Evolutionary conservation across 352 stramenopile species (phyloP), one percentile per base, ranked within the genome.

Genomic region (Thalassiosira exigua): DNA sequence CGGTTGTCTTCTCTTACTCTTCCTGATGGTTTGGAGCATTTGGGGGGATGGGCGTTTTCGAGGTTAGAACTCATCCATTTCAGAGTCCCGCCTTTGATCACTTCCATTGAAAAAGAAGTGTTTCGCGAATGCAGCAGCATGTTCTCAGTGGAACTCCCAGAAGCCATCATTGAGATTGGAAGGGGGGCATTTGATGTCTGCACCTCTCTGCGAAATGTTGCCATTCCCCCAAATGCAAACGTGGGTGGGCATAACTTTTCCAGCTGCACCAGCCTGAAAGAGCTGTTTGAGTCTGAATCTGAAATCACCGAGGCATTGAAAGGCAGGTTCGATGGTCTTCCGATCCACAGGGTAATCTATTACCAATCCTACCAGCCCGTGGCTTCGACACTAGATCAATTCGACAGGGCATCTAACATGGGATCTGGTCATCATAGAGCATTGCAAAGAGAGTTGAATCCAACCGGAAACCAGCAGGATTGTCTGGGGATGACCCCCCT

Each of bases 401-500:
- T n/a, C n/a, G n/a, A n/a, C n/a, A n/a, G n/a, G n/a, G n/a, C n/a
- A n/a, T n/a, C n/a, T n/a, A n/a, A n/a, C n/a, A n/a, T n/a, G n/a
- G n/a, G n/a, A n/a, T n/a, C n/a, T n/a, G n/a, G n/a, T n/a, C n/a
- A n/a, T n/a, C n/a, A n/a, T n/a, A n/a, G n/a, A n/a, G n/a, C n/a
- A n/a, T 19, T 7, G 51, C 51, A 7, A 9, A 56, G 17, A 21
- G 9, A 12, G 24, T 21, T 56, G 5, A 4, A 56, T 56, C 22
- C 4, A 19, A 36, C 24, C 12, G 51, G 51, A 24, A 69, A 50
- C 54, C 41, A 60, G 27, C 29, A 65, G 30, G 65, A 74, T 57
- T 74, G 65, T 36, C 50, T 74, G 19, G 65, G 65, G n/a, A 74
- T 74, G 65, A 75, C 67, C 12, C 67, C 53, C 1, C 54, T 75